phyloP scores from a whole-genome alignment of 192 early-diverging fungal species.

The Backusella tuberculispora region DNA sequence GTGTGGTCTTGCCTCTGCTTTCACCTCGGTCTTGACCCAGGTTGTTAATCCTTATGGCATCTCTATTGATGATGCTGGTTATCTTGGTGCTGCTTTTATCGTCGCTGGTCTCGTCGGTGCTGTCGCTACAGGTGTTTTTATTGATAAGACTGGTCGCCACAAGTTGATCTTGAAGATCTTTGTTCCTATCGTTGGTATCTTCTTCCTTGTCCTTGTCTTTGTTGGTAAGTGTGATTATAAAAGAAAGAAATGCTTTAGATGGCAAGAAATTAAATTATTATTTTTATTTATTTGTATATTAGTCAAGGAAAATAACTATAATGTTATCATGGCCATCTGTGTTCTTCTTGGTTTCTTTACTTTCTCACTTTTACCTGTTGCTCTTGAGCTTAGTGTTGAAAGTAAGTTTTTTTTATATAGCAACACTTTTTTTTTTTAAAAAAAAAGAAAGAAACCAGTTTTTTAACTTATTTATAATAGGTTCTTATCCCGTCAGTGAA shows the following conservation, averaged over 20 bases:
- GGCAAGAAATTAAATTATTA: not conserved
- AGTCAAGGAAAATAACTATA: constrained; percentile 44
- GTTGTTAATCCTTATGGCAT: constrained; percentile 51
- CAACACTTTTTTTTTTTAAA: too few species aligned
- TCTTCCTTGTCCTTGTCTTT: constrained; percentile 52
- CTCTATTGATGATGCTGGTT: constrained; percentile 50
- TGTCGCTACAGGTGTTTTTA: constrained; percentile 46
- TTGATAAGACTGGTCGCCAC: constrained; percentile 62
- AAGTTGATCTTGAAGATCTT: constrained; percentile 47
- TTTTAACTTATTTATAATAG: constrained; percentile 9
- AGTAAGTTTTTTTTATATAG: constrained; percentile 29
- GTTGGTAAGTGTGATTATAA: constrained; percentile 35
- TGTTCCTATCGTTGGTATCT: constrained; percentile 47
- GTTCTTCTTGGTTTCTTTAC: constrained; percentile 38
- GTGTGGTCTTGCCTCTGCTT: constrained; percentile 53
- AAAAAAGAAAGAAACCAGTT: too few species aligned
- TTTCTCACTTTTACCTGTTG: constrained; percentile 38
- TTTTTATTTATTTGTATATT: constrained; percentile 15
- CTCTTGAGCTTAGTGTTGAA: constrained; percentile 43
- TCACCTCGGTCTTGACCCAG: constrained; percentile 49
- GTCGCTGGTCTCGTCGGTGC: constrained; percentile 62
- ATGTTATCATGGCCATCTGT: constrained; percentile 28
- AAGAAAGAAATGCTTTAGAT: too few species aligned
- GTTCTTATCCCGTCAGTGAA: constrained; percentile 39
- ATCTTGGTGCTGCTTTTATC: constrained; percentile 58